Evolutionary conservation across 495 filamentous ascomycete genomes (phyloP).

Genomic region (Aspergillus egyptiacus): DNA sequence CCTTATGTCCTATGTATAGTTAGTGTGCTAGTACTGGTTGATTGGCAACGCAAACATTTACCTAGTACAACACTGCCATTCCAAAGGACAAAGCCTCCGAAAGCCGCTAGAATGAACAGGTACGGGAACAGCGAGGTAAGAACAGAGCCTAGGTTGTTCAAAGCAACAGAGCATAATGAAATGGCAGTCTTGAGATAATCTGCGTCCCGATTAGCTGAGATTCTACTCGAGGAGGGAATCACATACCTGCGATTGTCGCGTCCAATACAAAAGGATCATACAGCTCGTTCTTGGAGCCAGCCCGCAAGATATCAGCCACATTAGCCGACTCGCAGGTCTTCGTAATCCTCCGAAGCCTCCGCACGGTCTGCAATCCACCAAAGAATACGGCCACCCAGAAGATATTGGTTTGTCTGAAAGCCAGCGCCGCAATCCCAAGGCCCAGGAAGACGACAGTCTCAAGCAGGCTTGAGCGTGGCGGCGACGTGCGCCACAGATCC

Average conservation of each 20-base stretch:
- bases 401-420: conserved; percentile 90
- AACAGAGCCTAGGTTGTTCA: conserved; percentile 47
- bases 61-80: conserved; percentile 91
- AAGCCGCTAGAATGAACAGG: conserved; percentile 57
- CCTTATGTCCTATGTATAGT: conserved; percentile 66
- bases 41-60: conserved; percentile 26
- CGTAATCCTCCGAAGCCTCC: conserved; percentile 27
- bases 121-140: conserved; percentile 56
- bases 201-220: conserved; percentile 29
- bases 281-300: conserved; percentile 46
- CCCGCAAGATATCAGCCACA: conserved; percentile 24
- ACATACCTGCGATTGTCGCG: conserved; percentile 51
- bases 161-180: conserved; percentile 52
- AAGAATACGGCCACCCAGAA: conserved; percentile 90
- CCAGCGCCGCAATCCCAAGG: conserved; percentile 55
- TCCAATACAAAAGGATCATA: conserved; percentile 59
- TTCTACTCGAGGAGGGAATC: neutral
- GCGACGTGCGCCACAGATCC: conserved; percentile 41
- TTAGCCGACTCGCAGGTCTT: conserved; percentile 21
- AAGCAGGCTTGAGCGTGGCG: conserved; percentile 8
- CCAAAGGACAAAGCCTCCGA: conserved; percentile 71
- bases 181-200: conserved; percentile 55
- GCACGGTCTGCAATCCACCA: conserved; percentile 65
- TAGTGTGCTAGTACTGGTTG: conserved; percentile 15
- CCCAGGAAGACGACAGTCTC: conserved; percentile 41